Evolutionary conservation across 148 eudicot genomes (phyloP).

Genomic region (Camellia granthamiana): DNA sequence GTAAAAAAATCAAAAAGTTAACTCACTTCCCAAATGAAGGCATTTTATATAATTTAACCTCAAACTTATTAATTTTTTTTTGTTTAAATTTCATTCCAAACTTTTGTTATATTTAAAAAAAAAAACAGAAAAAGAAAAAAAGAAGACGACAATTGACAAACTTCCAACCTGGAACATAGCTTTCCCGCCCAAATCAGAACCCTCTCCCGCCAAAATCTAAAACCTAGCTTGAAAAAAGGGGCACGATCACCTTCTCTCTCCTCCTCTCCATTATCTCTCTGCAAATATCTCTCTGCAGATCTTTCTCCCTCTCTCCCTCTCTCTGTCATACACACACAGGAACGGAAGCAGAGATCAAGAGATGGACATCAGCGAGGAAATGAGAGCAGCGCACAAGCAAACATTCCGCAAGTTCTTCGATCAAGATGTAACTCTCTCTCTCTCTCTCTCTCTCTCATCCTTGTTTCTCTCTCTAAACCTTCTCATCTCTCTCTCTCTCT

Average conservation of each 20-base stretch:
- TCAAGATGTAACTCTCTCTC: conserved; percentile 47
- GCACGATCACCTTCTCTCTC: background rate
- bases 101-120: no score
- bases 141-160: no score
- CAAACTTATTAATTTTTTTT: no score
- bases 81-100: no score
- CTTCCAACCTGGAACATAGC: no score
- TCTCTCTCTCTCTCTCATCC: background rate
- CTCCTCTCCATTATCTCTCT: background rate
- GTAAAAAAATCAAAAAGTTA: no score
- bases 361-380: conserved; percentile 87
- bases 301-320: conserved; percentile 5
- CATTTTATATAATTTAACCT: no score
- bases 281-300: background rate
- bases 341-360: conserved; percentile 10
- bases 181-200: no score
- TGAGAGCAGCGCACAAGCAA: conserved; percentile 74
- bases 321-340: conserved; percentile 3
- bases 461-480: background rate
- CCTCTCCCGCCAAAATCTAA: conserved; percentile 9
- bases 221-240: conserved; percentile 3
- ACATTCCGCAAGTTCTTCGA: conserved; percentile 79
- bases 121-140: no score
- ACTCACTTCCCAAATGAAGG: no score
- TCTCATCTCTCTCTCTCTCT: background rate